These are phyloP conservation scores for Debaryomyces hansenii DNA, from an alignment of 805 yeast genomes.

Conservation along the genomic window DNA sequence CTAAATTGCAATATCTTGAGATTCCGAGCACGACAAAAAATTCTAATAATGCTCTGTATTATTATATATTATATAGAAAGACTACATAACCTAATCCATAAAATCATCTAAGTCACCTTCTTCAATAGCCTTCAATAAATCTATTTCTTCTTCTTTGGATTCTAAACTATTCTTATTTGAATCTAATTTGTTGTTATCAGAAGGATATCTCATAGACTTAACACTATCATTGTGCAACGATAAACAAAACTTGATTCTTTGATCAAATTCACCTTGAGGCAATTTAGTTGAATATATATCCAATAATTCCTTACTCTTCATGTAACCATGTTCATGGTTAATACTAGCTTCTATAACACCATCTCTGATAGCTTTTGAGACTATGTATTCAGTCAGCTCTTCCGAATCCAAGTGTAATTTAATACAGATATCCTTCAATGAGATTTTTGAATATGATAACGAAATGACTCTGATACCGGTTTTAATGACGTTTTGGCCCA, in stretches of 20 bases:
- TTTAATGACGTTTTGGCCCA: conserved; percentile 95
- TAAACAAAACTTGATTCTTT: conserved; percentile 90
- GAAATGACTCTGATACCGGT: conserved; percentile 95
- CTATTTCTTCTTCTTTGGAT: conserved; percentile 40
- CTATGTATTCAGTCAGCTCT: conserved; percentile 94
- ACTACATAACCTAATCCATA: conserved; percentile 31
- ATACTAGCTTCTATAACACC: conserved; percentile 95
- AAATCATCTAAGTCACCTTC: conserved; percentile 57
- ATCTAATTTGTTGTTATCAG: conserved; percentile 34
- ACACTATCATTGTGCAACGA: conserved; percentile 88
- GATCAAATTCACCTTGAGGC: conserved; percentile 88
- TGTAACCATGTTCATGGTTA: conserved; percentile 85
- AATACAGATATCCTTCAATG: conserved; percentile 90
- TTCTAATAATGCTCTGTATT: neutral
- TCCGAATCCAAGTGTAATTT: conserved; percentile 90
- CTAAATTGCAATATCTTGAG: neutral
- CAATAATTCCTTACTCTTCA: conserved; percentile 83
- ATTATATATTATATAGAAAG: neutral
- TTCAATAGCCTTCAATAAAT: conserved; percentile 47
- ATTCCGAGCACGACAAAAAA: neutral
- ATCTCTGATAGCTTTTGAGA: conserved; percentile 94
- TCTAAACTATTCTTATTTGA: conserved; percentile 27
- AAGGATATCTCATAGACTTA: conserved; percentile 91
- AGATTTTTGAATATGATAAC: conserved; percentile 84
- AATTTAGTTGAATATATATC: conserved; percentile 85